Conservation (phyloP, 345 rosid species). For the Psidium friedrichsthalianum region DNA sequence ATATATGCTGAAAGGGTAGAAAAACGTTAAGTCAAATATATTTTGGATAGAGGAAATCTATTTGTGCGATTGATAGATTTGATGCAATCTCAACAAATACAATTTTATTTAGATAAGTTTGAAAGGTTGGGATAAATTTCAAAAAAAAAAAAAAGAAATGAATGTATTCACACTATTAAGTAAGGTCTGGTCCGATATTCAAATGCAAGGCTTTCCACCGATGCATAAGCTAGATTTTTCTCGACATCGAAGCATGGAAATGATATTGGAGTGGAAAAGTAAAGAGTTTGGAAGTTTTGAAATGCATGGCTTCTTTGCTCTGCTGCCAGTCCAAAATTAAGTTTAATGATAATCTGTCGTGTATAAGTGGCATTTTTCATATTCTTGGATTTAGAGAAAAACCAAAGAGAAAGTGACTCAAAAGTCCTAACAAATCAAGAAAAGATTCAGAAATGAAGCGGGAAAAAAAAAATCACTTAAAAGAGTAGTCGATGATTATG, state of each 20-base stretch:
- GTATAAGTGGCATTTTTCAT: too few relatives aligned
- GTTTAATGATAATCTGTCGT: background rate
- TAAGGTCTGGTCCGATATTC: background rate
- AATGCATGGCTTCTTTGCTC: background rate
- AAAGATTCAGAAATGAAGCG: too few relatives aligned
- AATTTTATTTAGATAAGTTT: background rate
- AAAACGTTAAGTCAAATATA: background rate
- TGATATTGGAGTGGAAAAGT: background rate
- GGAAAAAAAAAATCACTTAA: too few relatives aligned
- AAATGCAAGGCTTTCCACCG: background rate
- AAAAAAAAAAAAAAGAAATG: background rate
- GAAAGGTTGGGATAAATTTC: background rate
- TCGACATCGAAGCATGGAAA: background rate
- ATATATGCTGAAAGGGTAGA: background rate
- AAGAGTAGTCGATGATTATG: too few relatives aligned
- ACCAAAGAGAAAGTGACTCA: too few relatives aligned
- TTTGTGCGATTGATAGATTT: background rate
- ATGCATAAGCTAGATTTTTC: background rate
- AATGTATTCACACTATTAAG: background rate
- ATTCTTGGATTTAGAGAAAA: too few relatives aligned
- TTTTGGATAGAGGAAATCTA: background rate
- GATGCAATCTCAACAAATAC: background rate
- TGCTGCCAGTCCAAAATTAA: background rate
- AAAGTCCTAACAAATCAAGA: too few relatives aligned
- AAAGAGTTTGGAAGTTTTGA: background rate